Conservation (phyloP, 2,329 filamentous ascomycete genomes). For the Pyrenophora tritici-repentis region DNA sequence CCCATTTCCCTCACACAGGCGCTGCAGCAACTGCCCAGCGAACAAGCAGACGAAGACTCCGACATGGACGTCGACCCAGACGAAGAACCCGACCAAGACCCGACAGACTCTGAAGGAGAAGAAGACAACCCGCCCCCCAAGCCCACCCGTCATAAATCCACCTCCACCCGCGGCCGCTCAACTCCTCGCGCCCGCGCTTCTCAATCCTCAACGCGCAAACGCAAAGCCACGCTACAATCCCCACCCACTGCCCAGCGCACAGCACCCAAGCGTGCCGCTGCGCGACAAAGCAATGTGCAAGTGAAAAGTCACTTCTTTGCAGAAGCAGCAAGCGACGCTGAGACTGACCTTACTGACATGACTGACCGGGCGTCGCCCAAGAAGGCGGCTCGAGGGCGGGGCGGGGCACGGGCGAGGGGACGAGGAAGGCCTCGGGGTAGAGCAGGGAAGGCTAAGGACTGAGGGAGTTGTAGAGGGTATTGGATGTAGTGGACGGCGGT, state of each 20-base stretch:
- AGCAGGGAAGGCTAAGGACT: slow-evolving; percentile 9
- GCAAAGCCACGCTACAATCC: slow-evolving; percentile 10
- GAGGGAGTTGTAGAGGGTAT: neutral
- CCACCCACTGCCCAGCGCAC: slow-evolving; percentile 10
- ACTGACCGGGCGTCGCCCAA: slow-evolving; percentile 29
- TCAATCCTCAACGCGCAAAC: slow-evolving; percentile 11
- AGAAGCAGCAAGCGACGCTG: slow-evolving; percentile 34
- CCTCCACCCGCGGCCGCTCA: neutral
- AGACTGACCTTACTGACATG: slow-evolving; percentile 40
- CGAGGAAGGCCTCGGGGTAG: slow-evolving; percentile 15
- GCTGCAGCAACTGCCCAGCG: slow-evolving; percentile 22
- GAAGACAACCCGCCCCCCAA: slow-evolving; percentile 8
- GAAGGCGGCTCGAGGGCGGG: slow-evolving; percentile 9
- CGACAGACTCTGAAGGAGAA: neutral
- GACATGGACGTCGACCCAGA: slow-evolving; percentile 33
- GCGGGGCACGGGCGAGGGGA: slow-evolving; percentile 9
- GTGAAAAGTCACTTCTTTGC: slow-evolving; percentile 45
- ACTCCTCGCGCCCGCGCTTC: slow-evolving; percentile 10
- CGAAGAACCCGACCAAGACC: too few relatives aligned
- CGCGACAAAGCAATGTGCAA: slow-evolving; percentile 34
- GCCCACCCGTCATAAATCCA: slow-evolving; percentile 18
- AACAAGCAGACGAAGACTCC: slow-evolving; percentile 46
- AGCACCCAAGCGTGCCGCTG: slow-evolving; percentile 33
- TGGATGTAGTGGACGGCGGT: neutral
- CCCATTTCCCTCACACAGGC: slow-evolving; percentile 47